Evolutionary conservation across 148 eudicot species (phyloP), one percentile per base, ranked within the genome.

Genomic region (Chenopodium formosanum): DNA sequence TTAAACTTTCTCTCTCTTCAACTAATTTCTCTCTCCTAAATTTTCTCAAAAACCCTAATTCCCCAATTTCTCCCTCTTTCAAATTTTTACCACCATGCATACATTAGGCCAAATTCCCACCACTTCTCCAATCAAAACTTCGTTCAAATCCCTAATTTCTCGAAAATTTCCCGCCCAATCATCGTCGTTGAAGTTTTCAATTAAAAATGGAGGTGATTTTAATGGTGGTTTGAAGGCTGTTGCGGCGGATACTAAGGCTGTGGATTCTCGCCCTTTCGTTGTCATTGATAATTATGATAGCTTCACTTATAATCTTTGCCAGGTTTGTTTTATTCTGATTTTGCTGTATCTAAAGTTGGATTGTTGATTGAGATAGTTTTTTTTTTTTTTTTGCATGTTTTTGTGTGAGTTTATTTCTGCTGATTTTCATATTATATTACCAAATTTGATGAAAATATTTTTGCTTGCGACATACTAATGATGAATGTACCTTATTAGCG

Each of bases 271-370:
- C 29, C 98, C 97, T 23, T 84, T 97, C 25, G 65, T 94, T 64
- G 98, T 97, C 46, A 97, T 97, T 70, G 99, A 97, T 73, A 97
- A 97, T 72, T 97, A 94, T 75, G 99, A 97, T 48, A 97, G 99
- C 88, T 97, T 97, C 85, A 97, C 99, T 79, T 97, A 97, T 84
- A 97, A 97, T 76, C 95, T 97, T 13, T 94, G 98, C 65, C 99
- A 97, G 92, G 99, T 97, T 70, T 44, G 75, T 14, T 78, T 76
- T 65, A 37, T 44, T 9, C n/a, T 8, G 17, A 73, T 47, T 20
- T 63, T 12, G 34, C 8, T 47, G 17, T 20, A 48, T 50, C 20
- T 9, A 34, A 62, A 14, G 22, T 47, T 10, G 25, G 25, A 56
- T 53, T 25, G 44, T 72, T 14, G 9, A 71, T 62, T 32, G 9